Base-by-base conservation (phyloP, 768 basidiomycete genomes). In the Thelephora ganbajun region DNA sequence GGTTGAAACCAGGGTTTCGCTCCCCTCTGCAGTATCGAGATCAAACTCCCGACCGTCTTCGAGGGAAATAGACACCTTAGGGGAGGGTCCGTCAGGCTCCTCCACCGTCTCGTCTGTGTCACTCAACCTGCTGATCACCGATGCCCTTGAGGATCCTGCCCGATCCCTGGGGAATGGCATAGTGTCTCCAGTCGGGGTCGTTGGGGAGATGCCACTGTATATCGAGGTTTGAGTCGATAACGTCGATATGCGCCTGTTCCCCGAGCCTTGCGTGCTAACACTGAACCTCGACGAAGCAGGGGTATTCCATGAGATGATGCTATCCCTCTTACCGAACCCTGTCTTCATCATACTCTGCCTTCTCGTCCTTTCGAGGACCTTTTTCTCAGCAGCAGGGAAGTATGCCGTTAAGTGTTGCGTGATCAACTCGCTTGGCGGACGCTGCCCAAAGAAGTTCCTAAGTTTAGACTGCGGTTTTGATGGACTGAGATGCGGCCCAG, bases 371-470 rank as follows among this genome's bases (percentile, higher is more conserved):
- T 85, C 77, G 35, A 99, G 69, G 34, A 87, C 84, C 66, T 84
- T 92, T 67, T 84, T 89, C 70, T 96, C 91, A 3, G 90, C 81
- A 53, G 76, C 74, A 1, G 96, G 96, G 78, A 99, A 99, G 69
- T 85, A 99, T 51, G 96, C 93, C 16, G 84, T 80, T 45, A 98
- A 65, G 59, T 98, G 93, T 6, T 72, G 94, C 20, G 93, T 88
- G 68, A 98, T 98, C 52, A 98, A 79, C 63, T 98, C 96, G 65
- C 86, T 90, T 0, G 96, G 93, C 0, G 96, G 96, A 35, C 96
- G 85, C 58, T 97, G 96, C 13, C 94, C 96, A 56, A 97, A 94
- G 71, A 98, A 99, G 70, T 91, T 92, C 63, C 86, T 86, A 43
- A 92, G 61, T 58, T 89, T 92, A 18, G 76, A 75, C 3, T 80